Conservation (phyloP, 768 basidiomycete species). For the Leucosporidium scottii region DNA sequence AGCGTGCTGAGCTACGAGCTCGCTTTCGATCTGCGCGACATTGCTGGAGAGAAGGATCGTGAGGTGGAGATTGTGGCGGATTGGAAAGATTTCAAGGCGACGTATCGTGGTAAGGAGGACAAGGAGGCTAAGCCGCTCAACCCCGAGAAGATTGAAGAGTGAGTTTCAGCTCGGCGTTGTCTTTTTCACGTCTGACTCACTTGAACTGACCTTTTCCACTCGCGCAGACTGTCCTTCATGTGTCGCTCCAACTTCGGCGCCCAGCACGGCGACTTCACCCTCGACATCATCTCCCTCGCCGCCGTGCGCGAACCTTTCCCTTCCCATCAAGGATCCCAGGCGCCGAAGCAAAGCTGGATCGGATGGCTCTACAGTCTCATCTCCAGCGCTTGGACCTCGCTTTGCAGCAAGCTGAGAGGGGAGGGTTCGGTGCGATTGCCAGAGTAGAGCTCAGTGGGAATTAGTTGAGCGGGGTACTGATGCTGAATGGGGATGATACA, state of each 20-base stretch:
- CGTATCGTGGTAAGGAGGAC: background rate
- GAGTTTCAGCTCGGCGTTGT: background rate
- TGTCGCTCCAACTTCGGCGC: constrained; percentile 34
- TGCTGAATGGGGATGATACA: background rate
- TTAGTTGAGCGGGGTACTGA: background rate
- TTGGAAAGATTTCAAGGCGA: background rate
- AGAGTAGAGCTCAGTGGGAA: background rate
- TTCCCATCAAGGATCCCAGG: too few relatives aligned
- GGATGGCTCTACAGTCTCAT: too few relatives aligned
- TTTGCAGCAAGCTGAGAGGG: too few relatives aligned
- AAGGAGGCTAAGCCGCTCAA: constrained; percentile 23
- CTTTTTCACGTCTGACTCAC: background rate
- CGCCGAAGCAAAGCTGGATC: too few relatives aligned
- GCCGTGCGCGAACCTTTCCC: background rate
- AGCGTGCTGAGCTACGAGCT: constrained; percentile 31
- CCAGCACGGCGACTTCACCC: constrained; percentile 33
- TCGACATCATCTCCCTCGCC: constrained; percentile 17
- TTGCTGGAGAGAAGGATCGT: background rate
- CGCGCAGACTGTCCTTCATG: constrained; percentile 34
- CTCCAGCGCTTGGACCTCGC: too few relatives aligned
- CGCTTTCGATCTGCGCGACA: constrained; percentile 5
- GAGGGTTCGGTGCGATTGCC: too few relatives aligned
- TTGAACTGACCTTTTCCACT: background rate
- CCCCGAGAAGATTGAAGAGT: constrained; percentile 32
- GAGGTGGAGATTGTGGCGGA: background rate